A percentile compares a stretch with the other conserved stretches of the same genome.
These are phyloP conservation scores for Backusella tarrabulga DNA, from an alignment of 192 early-diverging fungal genomes.

Conservation along the genomic window DNA sequence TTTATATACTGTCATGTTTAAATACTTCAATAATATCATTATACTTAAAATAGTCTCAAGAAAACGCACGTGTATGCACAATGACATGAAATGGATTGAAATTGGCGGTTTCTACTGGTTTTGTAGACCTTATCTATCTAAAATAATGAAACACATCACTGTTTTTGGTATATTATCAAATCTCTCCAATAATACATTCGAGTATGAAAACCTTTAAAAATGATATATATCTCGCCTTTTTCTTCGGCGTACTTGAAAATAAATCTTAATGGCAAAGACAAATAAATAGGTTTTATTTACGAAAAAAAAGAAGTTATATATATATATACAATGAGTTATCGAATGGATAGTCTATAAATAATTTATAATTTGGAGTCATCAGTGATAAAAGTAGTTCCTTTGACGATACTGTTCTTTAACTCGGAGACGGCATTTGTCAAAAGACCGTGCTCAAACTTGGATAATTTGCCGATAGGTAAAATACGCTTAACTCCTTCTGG, in stretches of 20 bases:
- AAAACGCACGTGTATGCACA: not conserved
- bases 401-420: conserved; percentile 85
- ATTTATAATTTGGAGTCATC: conserved; percentile 22
- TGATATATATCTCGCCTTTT: no score
- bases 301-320: not conserved
- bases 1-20: not conserved
- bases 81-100: not conserved
- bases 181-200: not conserved
- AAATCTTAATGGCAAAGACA: not conserved
- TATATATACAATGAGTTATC: not conserved
- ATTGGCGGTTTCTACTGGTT: not conserved
- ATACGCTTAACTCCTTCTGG: conserved; percentile 83
- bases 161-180: not conserved
- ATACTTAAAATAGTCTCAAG: not conserved
- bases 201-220: no score
- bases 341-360: not conserved
- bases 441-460: conserved; percentile 80
- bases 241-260: not conserved
- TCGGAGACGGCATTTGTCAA: conserved; percentile 75
- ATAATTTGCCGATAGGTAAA: conserved; percentile 71
- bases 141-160: no score
- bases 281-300: conserved; percentile 9
- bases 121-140: not conserved
- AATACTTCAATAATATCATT: no score
- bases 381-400: conserved; percentile 81